Evolutionary conservation across 192 early-diverging fungal species (phyloP), one percentile per base, ranked within the genome.

Genomic region (Rhizophagus clarus): DNA sequence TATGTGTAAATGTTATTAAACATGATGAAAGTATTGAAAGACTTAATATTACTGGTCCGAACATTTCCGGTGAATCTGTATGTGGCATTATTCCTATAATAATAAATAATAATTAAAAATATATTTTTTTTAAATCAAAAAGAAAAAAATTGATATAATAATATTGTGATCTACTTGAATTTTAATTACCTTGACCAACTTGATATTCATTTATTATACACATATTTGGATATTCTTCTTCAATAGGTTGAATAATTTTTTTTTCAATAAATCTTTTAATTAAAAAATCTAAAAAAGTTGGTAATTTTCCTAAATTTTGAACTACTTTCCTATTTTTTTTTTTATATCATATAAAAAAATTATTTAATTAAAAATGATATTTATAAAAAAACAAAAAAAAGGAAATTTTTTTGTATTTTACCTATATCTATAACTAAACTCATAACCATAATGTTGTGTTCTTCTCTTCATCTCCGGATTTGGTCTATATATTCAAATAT

Each of bases 201-300:
- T 92, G 82, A 76, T 94, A 94, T 74, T 94, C 91, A 80, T 92
- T 92, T 24, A 92, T 81, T 22, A 90, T 83, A 17, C 90, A 64
- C 74, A 87, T 87, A 75, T 92, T 90, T 2, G 88, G 89, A 15
- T 72, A 45, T 8, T 81, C 40, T 10, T 42, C 4, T 56, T 56
- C 51, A 22, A 1, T 7, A n/a, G 31, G 10, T 3, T 81, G 49
- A 76, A 90, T 87, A 1, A 90, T 80, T 11, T 72, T 34, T 10
- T 81, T 72, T 10, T 83, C 67, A 37, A 83, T 80, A 26, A 92
- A 84, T 31, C 88, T 87, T 15, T 56, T 34, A 2, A 89, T 84
- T 22, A 91, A n/a, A 24, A 81, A 77, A 28, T 85, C 63, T 20
- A 87, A 69, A 82, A 87, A 87, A 6, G 60, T 51, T 40, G 92